phyloP scores from a whole-genome alignment of 2,329 filamentous ascomycete genomes.

The Davidsoniella virescens region DNA sequence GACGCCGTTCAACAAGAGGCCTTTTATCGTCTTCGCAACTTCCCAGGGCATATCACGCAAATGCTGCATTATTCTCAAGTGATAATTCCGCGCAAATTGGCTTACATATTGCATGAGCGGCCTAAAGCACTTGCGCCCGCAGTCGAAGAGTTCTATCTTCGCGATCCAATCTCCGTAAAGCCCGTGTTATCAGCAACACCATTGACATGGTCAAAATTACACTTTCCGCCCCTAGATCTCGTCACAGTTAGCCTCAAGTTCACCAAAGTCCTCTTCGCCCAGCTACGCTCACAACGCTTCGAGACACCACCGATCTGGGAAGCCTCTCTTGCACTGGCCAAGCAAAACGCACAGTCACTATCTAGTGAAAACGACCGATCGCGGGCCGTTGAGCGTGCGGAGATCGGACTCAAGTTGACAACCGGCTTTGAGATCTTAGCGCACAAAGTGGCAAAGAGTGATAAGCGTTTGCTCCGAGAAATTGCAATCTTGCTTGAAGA shows the following conservation, averaged over 20 bases:
- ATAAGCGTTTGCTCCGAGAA: constrained; percentile 55
- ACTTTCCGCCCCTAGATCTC: constrained; percentile 63
- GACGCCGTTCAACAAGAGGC: constrained; percentile 69
- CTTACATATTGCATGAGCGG: constrained; percentile 58
- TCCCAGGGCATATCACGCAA: constrained; percentile 56
- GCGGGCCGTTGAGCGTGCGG: constrained; percentile 26
- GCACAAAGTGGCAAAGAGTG: constrained; percentile 46
- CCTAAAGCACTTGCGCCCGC: constrained; percentile 68
- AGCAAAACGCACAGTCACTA: neutral
- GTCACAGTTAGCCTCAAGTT: constrained; percentile 67
- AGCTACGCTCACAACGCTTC: constrained; percentile 76
- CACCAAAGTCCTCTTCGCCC: constrained; percentile 78
- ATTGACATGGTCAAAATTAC: constrained; percentile 28
- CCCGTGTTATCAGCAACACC: constrained; percentile 36
- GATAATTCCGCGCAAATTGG: constrained; percentile 66
- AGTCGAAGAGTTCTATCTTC: constrained; percentile 80
- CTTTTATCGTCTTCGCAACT: constrained; percentile 74
- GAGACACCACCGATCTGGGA: constrained; percentile 41
- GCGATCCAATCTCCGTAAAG: constrained; percentile 63
- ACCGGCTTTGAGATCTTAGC: constrained; percentile 85
- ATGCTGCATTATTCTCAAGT: constrained; percentile 63
- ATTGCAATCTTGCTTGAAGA: constrained; percentile 64
- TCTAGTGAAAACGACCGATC: neutral
- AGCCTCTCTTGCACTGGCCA: constrained; percentile 12
- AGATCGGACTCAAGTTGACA: constrained; percentile 76